Conservation (phyloP, 495 filamentous ascomycete genomes). For the Mycothermus thermophilus region DNA sequence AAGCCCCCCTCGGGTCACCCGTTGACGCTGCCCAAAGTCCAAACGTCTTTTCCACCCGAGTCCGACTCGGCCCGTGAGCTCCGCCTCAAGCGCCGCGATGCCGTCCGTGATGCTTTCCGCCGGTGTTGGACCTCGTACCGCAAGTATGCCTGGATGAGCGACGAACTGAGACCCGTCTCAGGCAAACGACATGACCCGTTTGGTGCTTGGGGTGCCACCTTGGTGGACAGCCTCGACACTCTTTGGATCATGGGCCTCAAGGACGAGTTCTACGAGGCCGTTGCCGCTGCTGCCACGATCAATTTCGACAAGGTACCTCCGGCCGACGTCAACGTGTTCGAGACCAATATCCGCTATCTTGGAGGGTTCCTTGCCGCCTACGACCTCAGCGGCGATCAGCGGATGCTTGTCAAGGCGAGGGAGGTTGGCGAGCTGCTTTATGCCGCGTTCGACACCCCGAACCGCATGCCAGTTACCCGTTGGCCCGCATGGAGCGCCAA, state of each 20-base stretch:
- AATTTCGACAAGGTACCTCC: conserved; percentile 61
- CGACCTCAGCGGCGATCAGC: conserved; percentile 54
- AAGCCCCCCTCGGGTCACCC: conserved; percentile 55
- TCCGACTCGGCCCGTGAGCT: conserved; percentile 16
- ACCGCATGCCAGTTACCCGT: conserved; percentile 70
- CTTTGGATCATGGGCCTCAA: conserved; percentile 91
- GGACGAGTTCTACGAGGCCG: conserved; percentile 81
- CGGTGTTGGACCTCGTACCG: conserved; percentile 72
- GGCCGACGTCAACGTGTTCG: conserved; percentile 55
- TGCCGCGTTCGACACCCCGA: conserved; percentile 81
- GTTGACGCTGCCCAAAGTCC: conserved; percentile 57
- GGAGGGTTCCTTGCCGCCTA: conserved; percentile 65
- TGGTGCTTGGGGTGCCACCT: conserved; percentile 82
- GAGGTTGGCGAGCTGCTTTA: conserved; percentile 76
- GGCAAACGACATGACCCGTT: conserved; percentile 53
- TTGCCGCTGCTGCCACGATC: conserved; percentile 59
- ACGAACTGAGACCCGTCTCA: conserved; percentile 57
- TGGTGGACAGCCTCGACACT: conserved; percentile 83
- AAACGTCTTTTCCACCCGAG: conserved; percentile 31
- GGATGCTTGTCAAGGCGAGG: conserved; percentile 63
- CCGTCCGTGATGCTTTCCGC: conserved; percentile 55
- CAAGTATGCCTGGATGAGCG: conserved; percentile 57
- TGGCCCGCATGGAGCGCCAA: conserved; percentile 36
- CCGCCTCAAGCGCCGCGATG: conserved; percentile 25
- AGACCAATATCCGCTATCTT: conserved; percentile 69